phyloP scores from a whole-genome alignment of 1,284 basidiomycete genomes.

The Chalciporus piperatoides region DNA sequence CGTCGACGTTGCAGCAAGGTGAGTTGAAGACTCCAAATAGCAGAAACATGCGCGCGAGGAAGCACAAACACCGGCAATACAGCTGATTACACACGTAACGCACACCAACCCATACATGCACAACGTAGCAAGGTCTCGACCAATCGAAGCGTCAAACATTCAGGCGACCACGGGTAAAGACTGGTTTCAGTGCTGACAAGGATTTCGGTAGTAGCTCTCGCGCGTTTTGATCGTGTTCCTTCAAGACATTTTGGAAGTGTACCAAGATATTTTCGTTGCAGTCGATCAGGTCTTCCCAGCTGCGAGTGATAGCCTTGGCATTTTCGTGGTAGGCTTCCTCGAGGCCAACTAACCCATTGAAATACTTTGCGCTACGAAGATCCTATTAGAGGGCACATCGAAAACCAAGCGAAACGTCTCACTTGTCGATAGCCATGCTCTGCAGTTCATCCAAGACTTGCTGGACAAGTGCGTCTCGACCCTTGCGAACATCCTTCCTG shows the following conservation, averaged over 20 bases:
- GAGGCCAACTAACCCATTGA: conserved; percentile 40
- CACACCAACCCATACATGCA: background rate
- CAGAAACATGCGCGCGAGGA: background rate
- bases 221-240: conserved; percentile 36
- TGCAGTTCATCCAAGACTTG: conserved; percentile 41
- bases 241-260: conserved; percentile 31
- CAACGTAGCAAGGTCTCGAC: background rate
- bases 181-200: conserved; percentile 28
- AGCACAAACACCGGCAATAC: background rate
- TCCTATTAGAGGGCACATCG: conserved; percentile 1
- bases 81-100: background rate
- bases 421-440: conserved; percentile 18
- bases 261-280: conserved; percentile 29
- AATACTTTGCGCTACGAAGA: conserved; percentile 35
- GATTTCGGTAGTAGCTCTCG: conserved; percentile 37
- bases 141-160: conserved; percentile 6
- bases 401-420: background rate
- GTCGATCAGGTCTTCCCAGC: conserved; percentile 36
- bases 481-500: conserved; percentile 39
- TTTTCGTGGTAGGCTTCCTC: conserved; percentile 42
- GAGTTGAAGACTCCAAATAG: background rate
- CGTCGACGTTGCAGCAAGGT: background rate
- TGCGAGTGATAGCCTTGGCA: conserved; percentile 30
- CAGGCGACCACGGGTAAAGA: conserved; percentile 8
- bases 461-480: conserved; percentile 40